Evolutionary conservation across 2,329 filamentous ascomycete species (phyloP).

Genomic region (Fusarium longipes): DNA sequence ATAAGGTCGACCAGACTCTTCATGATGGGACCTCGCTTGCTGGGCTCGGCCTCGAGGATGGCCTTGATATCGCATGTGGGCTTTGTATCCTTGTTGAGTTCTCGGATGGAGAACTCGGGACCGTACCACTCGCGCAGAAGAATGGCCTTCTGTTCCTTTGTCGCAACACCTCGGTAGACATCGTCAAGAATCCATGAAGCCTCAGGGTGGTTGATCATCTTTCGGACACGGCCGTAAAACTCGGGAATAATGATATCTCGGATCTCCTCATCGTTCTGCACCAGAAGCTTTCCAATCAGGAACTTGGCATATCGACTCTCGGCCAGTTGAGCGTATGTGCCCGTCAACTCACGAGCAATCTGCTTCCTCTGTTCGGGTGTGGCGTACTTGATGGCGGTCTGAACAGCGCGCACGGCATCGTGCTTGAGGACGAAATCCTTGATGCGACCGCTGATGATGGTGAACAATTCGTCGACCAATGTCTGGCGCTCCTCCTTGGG

Average conservation of each 20-base stretch:
- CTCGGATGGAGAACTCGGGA: constrained; percentile 87
- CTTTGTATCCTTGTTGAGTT: constrained; percentile 64
- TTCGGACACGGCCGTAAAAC: constrained; percentile 93
- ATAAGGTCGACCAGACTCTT: constrained; percentile 86
- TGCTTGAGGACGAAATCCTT: constrained; percentile 99
- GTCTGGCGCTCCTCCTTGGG: constrained; percentile 87
- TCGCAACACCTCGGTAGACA: constrained; percentile 90
- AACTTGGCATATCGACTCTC: constrained; percentile 99
- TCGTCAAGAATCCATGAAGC: constrained; percentile 98
- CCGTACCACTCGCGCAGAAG: constrained; percentile 97
- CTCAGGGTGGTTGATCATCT: constrained; percentile 95
- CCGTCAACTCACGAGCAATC: constrained; percentile 88
- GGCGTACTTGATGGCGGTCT: constrained; percentile 96
- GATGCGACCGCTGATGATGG: constrained; percentile 89
- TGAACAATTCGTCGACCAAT: constrained; percentile 89
- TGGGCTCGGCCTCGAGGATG: constrained; percentile 81
- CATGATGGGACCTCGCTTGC: constrained; percentile 90
- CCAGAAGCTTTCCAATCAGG: constrained; percentile 91
- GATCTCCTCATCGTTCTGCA: constrained; percentile 89
- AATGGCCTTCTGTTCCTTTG: constrained; percentile 83
- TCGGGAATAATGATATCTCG: constrained; percentile 90
- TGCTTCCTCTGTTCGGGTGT: constrained; percentile 84
- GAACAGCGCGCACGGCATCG: constrained; percentile 94
- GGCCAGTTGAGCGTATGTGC: constrained; percentile 84
- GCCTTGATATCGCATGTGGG: constrained; percentile 75